Base-by-base conservation (phyloP, 805 yeast genomes). In the Candida verbasci region DNA sequence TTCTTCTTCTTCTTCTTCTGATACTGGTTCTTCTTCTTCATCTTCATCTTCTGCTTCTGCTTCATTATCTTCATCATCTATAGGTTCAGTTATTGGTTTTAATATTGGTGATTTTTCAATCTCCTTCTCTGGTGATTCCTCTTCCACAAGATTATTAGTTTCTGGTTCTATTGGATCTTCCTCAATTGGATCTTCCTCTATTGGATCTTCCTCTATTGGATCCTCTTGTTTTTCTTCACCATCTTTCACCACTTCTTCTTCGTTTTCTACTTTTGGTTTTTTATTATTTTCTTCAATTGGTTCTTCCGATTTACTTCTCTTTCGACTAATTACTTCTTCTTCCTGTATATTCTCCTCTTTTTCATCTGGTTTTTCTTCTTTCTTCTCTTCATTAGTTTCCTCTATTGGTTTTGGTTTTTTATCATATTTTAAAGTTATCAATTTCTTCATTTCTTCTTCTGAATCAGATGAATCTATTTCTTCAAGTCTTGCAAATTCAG, bases 401-500 rank as follows among this genome's bases (percentile, higher is more conserved):
- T n/a, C n/a, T n/a, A n/a, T n/a, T n/a, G n/a, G n/a, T 22, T 31
- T 22, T 15, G 10, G 4, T 24, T 32, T 21, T 2, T 26, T 29
- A n/a, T 31, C 22, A 11, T 24, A 17, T 11, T n/a, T n/a, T n/a
- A n/a, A n/a, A n/a, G n/a, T n/a, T n/a, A n/a, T 26, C 10, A 14
- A 28, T 9, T 12, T 7, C 9, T n/a, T 17, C 4, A 36, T 36
- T 6, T 31, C 37, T 11, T 38, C 40, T 14, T 25, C 42, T 9
- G 37, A 46, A 12, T 25, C 34, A 29, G 56, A 65, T 5, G 65
- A 53, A 44, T 63, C 65, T 9, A 60, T 62, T 15, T 59, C 70
- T 41, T 57, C 57, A 37, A 62, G 46, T 22, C 62, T 46, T 3
- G 74, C 73, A 45, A 70, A 53, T 38, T 57, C 69, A 18, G 69